Evolutionary conservation across 2,329 filamentous ascomycete genomes (phyloP).

Genomic region (Plenodomus lindquistii): DNA sequence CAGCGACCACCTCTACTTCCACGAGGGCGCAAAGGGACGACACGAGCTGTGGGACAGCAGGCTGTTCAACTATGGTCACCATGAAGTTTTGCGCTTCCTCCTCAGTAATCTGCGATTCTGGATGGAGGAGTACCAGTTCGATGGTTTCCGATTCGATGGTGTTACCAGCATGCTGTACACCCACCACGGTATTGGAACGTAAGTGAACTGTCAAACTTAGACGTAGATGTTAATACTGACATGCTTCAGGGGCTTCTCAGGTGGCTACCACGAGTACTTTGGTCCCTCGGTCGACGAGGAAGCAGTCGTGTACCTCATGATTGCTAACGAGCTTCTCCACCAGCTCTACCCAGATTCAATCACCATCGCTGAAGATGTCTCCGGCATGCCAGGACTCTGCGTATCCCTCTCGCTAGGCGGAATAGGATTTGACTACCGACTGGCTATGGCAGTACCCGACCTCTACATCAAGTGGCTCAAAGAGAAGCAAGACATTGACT

Average conservation of each 20-base stretch:
- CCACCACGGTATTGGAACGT: constrained; percentile 97
- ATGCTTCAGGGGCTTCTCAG: constrained; percentile 78
- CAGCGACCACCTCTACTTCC: constrained; percentile 94
- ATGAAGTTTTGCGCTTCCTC: constrained; percentile 94
- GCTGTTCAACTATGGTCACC: constrained; percentile 93
- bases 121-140: constrained; percentile 98
- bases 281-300: constrained; percentile 88
- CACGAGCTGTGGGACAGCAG: constrained; percentile 97
- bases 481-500: constrained; percentile 85
- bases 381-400: constrained; percentile 97
- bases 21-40: constrained; percentile 78
- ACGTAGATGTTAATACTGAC: constrained; percentile 23
- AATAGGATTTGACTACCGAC: constrained; percentile 93
- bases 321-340: constrained; percentile 96
- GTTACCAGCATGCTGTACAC: constrained; percentile 98
- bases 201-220: constrained; percentile 48
- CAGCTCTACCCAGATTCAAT: constrained; percentile 84
- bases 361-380: constrained; percentile 95
- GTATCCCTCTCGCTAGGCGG: constrained; percentile 83
- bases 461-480: constrained; percentile 99
- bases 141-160: constrained; percentile 96
- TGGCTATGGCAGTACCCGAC: constrained; percentile 97
- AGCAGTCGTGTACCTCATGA: constrained; percentile 90
- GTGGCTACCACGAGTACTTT: constrained; percentile 98
- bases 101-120: constrained; percentile 95